These are phyloP conservation scores for Sarcomyxa edulis DNA, from an alignment of 768 basidiomycete species.

Conservation along the genomic window DNA sequence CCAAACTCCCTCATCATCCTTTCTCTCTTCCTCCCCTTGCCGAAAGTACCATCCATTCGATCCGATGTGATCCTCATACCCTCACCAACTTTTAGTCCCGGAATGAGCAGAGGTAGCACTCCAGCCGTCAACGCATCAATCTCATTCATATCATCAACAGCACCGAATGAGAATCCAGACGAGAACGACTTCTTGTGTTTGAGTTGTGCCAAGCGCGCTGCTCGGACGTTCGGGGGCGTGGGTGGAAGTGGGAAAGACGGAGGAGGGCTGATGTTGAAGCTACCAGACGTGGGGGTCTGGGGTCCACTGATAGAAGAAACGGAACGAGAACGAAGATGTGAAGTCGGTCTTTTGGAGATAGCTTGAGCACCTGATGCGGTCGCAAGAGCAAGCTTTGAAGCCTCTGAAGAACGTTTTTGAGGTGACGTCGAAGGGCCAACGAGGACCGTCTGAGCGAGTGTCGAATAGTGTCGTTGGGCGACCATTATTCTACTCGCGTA, in stretches of 20 bases:
- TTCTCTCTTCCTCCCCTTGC: slow-evolving; percentile 37
- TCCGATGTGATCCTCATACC: slow-evolving; percentile 50
- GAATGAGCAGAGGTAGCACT: slow-evolving; percentile 61
- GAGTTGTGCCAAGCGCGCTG: slow-evolving; percentile 48
- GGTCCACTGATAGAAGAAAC: slow-evolving; percentile 43
- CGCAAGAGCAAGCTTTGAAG: slow-evolving; percentile 25
- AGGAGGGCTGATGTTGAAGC: slow-evolving; percentile 45
- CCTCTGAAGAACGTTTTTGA: slow-evolving; percentile 28
- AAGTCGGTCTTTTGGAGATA: slow-evolving; percentile 22
- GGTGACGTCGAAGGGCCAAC: slow-evolving; percentile 42
- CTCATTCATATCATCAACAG: slow-evolving; percentile 54
- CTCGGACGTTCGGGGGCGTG: slow-evolving; percentile 64
- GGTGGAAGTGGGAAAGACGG: slow-evolving; percentile 69
- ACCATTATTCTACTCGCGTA: slow-evolving; percentile 61
- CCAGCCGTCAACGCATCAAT: slow-evolving; percentile 70
- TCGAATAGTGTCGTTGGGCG: slow-evolving; percentile 69
- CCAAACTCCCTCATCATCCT: slow-evolving; percentile 37
- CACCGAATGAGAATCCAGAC: slow-evolving; percentile 58
- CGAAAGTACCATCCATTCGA: slow-evolving; percentile 28
- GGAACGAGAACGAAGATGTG: slow-evolving; percentile 61
- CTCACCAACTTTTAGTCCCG: slow-evolving; percentile 54
- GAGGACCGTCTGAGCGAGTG: slow-evolving; percentile 60
- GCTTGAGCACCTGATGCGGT: slow-evolving; percentile 30
- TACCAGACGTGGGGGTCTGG: slow-evolving; percentile 29
- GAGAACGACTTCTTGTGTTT: slow-evolving; percentile 61